A percentile compares a stretch with the other conserved stretches of the same genome.
Conservation (phyloP, 2,329 filamentous ascomycete species). For the Fusarium graminum region DNA sequence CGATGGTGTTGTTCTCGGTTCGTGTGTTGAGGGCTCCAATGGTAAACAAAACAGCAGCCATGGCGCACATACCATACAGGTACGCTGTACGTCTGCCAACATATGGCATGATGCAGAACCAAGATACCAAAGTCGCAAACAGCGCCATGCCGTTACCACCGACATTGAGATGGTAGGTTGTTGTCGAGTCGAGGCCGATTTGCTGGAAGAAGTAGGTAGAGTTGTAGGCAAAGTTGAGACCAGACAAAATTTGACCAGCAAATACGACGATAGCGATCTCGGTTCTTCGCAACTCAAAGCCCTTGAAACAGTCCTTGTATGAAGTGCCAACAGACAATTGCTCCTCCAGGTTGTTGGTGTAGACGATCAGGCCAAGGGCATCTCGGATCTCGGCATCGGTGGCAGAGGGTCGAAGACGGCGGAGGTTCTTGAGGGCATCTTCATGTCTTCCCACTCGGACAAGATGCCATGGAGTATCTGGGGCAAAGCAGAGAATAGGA, state of each 20-base stretch:
- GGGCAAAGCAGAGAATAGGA: constrained; percentile 57
- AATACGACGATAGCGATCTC: constrained; percentile 55
- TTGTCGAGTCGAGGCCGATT: constrained; percentile 50
- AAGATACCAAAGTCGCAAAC: constrained; percentile 60
- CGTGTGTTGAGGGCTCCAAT: constrained; percentile 59
- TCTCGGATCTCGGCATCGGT: constrained; percentile 52
- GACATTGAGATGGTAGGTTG: constrained; percentile 55
- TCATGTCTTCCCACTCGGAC: constrained; percentile 54
- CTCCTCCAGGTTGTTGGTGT: constrained; percentile 58
- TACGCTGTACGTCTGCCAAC: constrained; percentile 62
- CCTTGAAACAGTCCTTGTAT: constrained; percentile 61
- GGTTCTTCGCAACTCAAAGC: constrained; percentile 56
- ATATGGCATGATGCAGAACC: constrained; percentile 56
- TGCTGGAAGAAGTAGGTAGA: constrained; percentile 59
- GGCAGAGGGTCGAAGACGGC: constrained; percentile 49
- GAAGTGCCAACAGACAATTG: constrained; percentile 54
- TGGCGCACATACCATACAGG: constrained; percentile 58
- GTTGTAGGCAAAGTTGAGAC: constrained; percentile 56
- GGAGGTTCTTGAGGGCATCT: constrained; percentile 53
- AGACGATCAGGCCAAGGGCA: constrained; percentile 57
- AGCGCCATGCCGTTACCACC: constrained; percentile 57
- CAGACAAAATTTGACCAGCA: constrained; percentile 55
- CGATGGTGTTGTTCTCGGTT: constrained; percentile 42
- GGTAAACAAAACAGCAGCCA: constrained; percentile 56
- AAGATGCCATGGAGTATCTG: constrained; percentile 62